phyloP scores from a whole-genome alignment of 1,139 yeast genomes.

The Blastobotrys elegans region DNA sequence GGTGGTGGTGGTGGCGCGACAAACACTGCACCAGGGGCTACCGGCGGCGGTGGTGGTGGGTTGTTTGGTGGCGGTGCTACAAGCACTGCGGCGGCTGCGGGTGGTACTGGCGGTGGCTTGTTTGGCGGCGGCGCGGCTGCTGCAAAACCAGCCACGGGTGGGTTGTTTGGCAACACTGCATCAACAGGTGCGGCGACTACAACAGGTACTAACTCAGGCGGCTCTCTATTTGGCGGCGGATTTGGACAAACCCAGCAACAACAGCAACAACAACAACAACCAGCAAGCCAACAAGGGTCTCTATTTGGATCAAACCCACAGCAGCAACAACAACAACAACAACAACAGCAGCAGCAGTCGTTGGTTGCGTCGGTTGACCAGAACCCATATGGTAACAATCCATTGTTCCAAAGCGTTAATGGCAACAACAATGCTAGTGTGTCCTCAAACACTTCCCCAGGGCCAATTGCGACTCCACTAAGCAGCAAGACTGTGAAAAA shows the following conservation, averaged over 20 bases:
- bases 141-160: background rate
- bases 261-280: slow-evolving; percentile 12
- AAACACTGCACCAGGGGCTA: slow-evolving; percentile 8
- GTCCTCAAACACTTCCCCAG: slow-evolving; percentile 32
- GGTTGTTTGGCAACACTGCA: slow-evolving; percentile 13
- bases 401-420: slow-evolving; percentile 46
- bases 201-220: slow-evolving; percentile 25
- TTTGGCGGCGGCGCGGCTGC: slow-evolving; percentile 28
- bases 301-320: slow-evolving; percentile 15
- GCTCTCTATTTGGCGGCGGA: slow-evolving; percentile 20
- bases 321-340: slow-evolving; percentile 14
- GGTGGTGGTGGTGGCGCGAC: no score
- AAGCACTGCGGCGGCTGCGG: slow-evolving; percentile 12
- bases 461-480: slow-evolving; percentile 54
- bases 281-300: slow-evolving; percentile 16
- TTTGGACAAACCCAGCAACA: slow-evolving; percentile 29
- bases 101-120: slow-evolving; percentile 27
- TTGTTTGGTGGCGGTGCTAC: slow-evolving; percentile 18
- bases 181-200: slow-evolving; percentile 8
- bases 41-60: slow-evolving; percentile 18
- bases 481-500: slow-evolving; percentile 41
- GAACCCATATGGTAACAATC: slow-evolving; percentile 72
- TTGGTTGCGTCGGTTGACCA: slow-evolving; percentile 46
- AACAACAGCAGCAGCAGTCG: slow-evolving; percentile 26
- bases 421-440: slow-evolving; percentile 18